Evolutionary conservation across 2,329 filamentous ascomycete genomes (phyloP), one percentile per base, ranked within the genome.

Genomic region (Fusarium neocosmosporiellum): DNA sequence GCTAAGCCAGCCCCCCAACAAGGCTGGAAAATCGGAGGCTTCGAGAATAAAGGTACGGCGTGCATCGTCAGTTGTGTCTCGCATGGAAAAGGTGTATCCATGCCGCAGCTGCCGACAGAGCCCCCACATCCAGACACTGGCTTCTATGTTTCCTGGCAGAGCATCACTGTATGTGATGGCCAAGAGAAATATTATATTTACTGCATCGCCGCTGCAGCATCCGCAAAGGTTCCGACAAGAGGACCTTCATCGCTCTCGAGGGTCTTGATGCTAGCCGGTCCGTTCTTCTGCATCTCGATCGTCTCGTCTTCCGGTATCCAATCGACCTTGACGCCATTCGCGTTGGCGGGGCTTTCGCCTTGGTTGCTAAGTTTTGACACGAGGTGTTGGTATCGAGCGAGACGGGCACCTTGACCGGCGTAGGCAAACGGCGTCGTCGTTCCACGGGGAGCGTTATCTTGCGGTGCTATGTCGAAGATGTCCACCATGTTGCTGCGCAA

Each of bases 391-490:
- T 91, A 92, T 63, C 88, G 88, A 58, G 87, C 84, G 27, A 89
- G 80, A 65, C 87, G 86, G 53, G 86, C 84, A 69, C 90, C 88
- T 77, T 90, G 88, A 55, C 86, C 87, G 59, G 87, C 84, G 73
- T 87, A 86, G 29, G 82, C 82, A 61, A 88, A 88, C 1, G 82
- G 82, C 18, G 82, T 73, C 75, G 79, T 68, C 67, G 78, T 67
- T 71, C 81, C 76, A 73, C 84, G 76, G 69, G 79, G 75, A 59
- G 78, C 75, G 36, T 82, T 80, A 66, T 86, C 86, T 66, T 88
- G 86, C 24, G 89, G 88, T 37, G 88, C 86, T 77, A 91, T 90
- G 71, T 91, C 89, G 81, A 91, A 92, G 54, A 92, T 89, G 78
- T 92, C 90, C 68, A 92, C 89, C 82, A 92, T 88, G 76, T 91